Base-by-base conservation (phyloP, 2,329 filamentous ascomycete species). In the Botryotinia convoluta region DNA sequence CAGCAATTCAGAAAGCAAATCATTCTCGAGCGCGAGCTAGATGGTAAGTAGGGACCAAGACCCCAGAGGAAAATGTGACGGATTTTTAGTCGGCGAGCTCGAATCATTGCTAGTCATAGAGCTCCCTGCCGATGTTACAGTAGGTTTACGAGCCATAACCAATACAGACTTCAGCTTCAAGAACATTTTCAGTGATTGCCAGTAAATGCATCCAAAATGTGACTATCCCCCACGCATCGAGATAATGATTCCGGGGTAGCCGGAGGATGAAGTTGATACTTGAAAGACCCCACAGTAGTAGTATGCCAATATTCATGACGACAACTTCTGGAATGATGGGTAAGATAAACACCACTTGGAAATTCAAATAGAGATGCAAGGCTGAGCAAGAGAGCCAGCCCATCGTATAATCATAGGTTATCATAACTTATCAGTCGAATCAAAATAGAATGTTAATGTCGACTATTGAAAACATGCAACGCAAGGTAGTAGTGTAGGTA, bases 121-220 rank as follows among this genome's bases (percentile, higher is more conserved):
- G 39, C 61, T 32, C 39, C 39, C 29, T 63, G 61, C 39, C 37
- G 22, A 39, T 61, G 22, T 5, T 37, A 37, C 12, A 5, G 14
- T 39, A n/a, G 7, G 14, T n/a, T 61, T 26, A 39, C 35, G 59
- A 39, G 59, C 59, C 32, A 61, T 61, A n/a, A 7, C 35, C 6
- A 39, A 39, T 61, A 61, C 32, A 61, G 59, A 61, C 22, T 62
- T 42, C 60, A 62, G 60, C 60, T 62, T 60, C 60, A 39, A 42
- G 26, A 39, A 29, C 35, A 39, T 6, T 39, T n/a, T 39, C 59
- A 61, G 22, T 39, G 35, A 61, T 61, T 60, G 57, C 29, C 10
- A 39, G 32, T 35, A 39, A 61, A 42, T 42, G 3, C 26, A 37
- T 62, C 26, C 4, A 62, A 20, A 62, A 62, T 42, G 37, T 42